Base-by-base conservation (phyloP, 371 early-diverging fungal species). In the Mortierella sp. region DNA sequence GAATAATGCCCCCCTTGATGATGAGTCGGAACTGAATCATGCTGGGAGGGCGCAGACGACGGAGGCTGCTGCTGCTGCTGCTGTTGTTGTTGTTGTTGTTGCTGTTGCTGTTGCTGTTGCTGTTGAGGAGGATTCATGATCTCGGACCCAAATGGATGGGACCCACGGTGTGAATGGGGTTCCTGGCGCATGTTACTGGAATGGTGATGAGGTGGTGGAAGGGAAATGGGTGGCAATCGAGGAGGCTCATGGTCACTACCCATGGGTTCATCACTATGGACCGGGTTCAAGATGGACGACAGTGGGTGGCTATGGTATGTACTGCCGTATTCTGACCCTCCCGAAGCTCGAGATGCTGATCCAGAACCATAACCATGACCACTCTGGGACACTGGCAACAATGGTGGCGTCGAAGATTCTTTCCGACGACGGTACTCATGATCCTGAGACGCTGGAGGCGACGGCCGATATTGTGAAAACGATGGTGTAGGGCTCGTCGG, bases 221-320 rank as follows among this genome's bases (percentile, higher is more conserved):
- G 18, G 11, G 80, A 70, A 19, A 79, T 79, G 3, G 73, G 80
- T 15, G 80, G 80, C 37, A 79, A 44, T 23, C 72, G 72, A 7
- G 67, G 26, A 0, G 71, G 60, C 18, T 45, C 69, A 14, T 63
- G 59, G 12, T 47, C 50, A 9, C 26, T 29, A n/a, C 15, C 26
- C 16, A 52, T 57, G n/a, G 53, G 62, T 3, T 55, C 47, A 18
- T 45, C 46, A 12, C n/a, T 14, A 48, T 62, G 67, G 30, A 59
- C 30, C 0, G 68, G 62, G 46, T 68, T 73, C 57, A 68, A n/a
- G 28, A 79, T 57, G 7, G 76, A 67, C 0, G 76, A 52, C 23
- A 71, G 55, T 1, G 55, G 53, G 21, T 68, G 74, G 23, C 56
- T 63, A 44, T 29, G 21, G 28, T 67, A 64, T 1, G 68, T 46